A percentile compares a stretch with the other conserved stretches of the same genome.
These are phyloP conservation scores for Sanghuangporus baumii DNA, from an alignment of 1,284 basidiomycete species.

Conservation along the genomic window DNA sequence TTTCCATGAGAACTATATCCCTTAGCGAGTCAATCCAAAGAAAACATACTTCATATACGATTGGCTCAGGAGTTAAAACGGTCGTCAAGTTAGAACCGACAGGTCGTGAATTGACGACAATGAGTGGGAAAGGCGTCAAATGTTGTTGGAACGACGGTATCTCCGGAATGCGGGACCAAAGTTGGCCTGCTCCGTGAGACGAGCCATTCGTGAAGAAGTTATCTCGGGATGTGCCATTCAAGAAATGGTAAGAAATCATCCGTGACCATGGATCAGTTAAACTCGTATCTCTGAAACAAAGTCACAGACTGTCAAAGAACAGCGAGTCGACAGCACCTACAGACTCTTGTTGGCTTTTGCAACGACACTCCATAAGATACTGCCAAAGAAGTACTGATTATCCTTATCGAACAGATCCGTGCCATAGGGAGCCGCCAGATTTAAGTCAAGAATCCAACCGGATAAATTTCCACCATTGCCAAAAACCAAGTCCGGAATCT, in stretches of 20 bases:
- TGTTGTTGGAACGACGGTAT: constrained; percentile 39
- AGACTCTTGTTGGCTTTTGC: constrained; percentile 49
- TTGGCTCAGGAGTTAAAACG: constrained; percentile 36
- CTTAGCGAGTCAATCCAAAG: constrained; percentile 4
- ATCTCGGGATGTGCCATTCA: constrained; percentile 50
- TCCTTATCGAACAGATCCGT: constrained; percentile 35
- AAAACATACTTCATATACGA: constrained; percentile 53
- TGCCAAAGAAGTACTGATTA: constrained; percentile 57
- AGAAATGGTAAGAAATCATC: constrained; percentile 61
- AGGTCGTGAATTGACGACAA: constrained; percentile 49
- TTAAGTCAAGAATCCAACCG: constrained; percentile 57
- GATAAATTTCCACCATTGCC: constrained; percentile 41
- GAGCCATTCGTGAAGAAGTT: constrained; percentile 58
- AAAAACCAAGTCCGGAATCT: constrained; percentile 43
- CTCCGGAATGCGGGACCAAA: constrained; percentile 52
- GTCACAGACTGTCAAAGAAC: constrained; percentile 4
- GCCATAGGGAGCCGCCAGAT: constrained; percentile 49
- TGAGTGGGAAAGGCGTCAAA: constrained; percentile 50
- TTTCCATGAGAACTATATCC: background rate
- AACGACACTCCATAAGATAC: constrained; percentile 50
- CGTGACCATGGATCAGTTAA: constrained; percentile 58
- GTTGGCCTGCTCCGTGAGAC: constrained; percentile 58
- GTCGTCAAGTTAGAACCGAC: constrained; percentile 39
- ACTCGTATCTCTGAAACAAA: constrained; percentile 47
- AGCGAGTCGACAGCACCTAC: constrained; percentile 31